These are phyloP conservation scores for Chlorella sp. DNA, from an alignment of 139 green algal species.

Conservation along the genomic window DNA sequence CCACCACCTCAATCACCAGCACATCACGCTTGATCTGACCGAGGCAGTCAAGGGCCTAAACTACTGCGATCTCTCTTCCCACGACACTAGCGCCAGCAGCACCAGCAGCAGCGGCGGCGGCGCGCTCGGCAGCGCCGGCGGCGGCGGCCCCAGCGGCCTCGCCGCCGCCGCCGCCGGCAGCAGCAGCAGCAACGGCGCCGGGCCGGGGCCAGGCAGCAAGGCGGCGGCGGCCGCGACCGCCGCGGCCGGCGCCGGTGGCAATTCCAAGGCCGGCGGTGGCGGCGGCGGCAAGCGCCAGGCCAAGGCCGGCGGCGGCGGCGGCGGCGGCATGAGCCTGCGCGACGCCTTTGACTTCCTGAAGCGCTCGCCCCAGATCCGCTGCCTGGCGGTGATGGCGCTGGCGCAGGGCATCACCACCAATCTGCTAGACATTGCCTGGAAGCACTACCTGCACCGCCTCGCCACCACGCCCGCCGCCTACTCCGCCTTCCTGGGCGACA, in stretches of 20 bases:
- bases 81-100: too few relatives aligned
- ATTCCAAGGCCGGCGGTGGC: not conserved
- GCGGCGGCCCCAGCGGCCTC: not conserved
- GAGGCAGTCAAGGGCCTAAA: constrained; percentile 31
- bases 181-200: constrained; percentile 11
- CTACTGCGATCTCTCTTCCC: too few relatives aligned
- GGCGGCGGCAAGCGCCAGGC: not conserved
- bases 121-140: constrained; percentile 4
- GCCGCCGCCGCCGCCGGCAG: constrained; percentile 4
- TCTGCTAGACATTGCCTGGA: constrained; percentile 94
- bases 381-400: constrained; percentile 90
- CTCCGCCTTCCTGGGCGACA: constrained; percentile 81
- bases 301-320: not conserved
- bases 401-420: constrained; percentile 84
- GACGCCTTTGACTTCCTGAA: constrained; percentile 63
- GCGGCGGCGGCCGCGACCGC: constrained; percentile 18
- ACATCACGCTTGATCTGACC: constrained; percentile 20
- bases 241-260: not conserved
- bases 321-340: constrained; percentile 39
- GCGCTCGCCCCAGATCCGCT: constrained; percentile 77
- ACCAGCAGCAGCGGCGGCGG: constrained; percentile 18
- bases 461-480: constrained; percentile 83
- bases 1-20: not conserved
- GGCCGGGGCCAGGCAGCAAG: not conserved
- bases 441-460: constrained; percentile 87